Evolutionary conservation across 768 basidiomycete species (phyloP).

Genomic region (Psilocybe azurescens): DNA sequence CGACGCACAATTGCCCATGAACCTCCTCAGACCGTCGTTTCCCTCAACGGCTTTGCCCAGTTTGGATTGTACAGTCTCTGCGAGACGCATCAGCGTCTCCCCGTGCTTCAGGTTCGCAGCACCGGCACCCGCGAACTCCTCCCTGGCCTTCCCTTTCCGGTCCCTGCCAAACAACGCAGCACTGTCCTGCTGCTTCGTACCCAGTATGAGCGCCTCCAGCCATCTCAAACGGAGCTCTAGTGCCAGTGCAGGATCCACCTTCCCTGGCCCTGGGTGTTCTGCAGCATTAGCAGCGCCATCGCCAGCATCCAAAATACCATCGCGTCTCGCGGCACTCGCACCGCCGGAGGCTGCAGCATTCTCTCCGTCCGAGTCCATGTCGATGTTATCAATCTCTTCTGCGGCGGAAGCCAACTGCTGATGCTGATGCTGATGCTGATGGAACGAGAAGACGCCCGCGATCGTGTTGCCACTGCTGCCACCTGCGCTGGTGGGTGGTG

Average conservation of each 20-base stretch:
- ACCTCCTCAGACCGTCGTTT: conserved; percentile 75
- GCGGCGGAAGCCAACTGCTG: conserved; percentile 25
- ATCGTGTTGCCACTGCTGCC: conserved; percentile 32
- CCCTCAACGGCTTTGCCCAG: conserved; percentile 63
- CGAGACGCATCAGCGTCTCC: conserved; percentile 61
- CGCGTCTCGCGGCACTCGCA: conserved; percentile 1
- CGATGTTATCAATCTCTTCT: conserved; percentile 21
- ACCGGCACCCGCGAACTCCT: conserved; percentile 25
- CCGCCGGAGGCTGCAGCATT: not conserved
- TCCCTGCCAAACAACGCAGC: conserved; percentile 22
- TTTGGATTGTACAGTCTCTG: conserved; percentile 63
- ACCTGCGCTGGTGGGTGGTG: conserved; percentile 41
- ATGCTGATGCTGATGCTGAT: conserved; percentile 29
- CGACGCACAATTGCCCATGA: conserved; percentile 61
- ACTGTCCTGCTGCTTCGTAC: conserved; percentile 46
- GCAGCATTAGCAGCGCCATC: conserved; percentile 6
- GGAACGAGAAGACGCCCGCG: conserved; percentile 36
- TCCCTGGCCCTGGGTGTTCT: conserved; percentile 20
- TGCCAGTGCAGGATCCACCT: conserved; percentile 70
- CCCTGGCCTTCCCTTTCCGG: conserved; percentile 44
- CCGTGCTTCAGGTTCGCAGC: conserved; percentile 48
- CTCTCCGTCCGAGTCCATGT: conserved; percentile 20
- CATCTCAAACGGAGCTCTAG: conserved; percentile 78
- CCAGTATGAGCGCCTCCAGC: conserved; percentile 79
- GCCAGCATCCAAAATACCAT: not conserved